A percentile compares a stretch with the other conserved stretches of the same genome.
phyloP scores from a whole-genome alignment of 176 grass and related monocot genomes.

The Musa itinerans region DNA sequence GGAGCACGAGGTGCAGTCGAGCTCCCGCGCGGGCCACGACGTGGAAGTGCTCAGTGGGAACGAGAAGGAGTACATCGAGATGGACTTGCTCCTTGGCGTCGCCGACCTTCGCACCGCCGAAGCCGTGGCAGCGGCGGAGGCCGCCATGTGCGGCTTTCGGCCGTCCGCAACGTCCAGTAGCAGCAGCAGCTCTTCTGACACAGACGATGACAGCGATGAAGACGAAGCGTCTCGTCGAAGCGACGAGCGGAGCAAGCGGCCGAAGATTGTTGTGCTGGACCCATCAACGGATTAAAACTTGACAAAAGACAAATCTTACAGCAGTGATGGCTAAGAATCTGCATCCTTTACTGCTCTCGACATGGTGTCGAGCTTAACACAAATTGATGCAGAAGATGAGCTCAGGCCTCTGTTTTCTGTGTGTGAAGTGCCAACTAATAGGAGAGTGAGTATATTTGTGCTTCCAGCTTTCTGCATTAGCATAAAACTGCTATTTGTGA shows the following conservation, averaged over 20 bases:
- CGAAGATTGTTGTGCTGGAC: not conserved
- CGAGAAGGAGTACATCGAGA: constrained; percentile 14
- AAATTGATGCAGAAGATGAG: too few relatives aligned
- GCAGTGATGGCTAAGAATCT: too few relatives aligned
- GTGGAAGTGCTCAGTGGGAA: constrained; percentile 2
- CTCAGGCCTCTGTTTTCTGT: too few relatives aligned
- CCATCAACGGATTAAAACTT: not conserved
- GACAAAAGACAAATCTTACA: not conserved
- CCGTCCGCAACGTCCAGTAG: not conserved
- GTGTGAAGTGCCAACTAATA: too few relatives aligned
- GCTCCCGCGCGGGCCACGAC: not conserved
- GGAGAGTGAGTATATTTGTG: too few relatives aligned
- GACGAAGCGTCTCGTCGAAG: not conserved
- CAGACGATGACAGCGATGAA: not conserved
- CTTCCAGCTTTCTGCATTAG: too few relatives aligned
- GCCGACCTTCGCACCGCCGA: not conserved
- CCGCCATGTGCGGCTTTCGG: not conserved
- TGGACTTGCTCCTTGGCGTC: not conserved
- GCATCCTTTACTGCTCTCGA: too few relatives aligned
- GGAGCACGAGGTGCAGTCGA: not conserved
- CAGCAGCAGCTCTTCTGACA: not conserved
- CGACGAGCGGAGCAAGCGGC: not conserved
- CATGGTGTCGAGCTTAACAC: too few relatives aligned
- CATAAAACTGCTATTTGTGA: too few relatives aligned
- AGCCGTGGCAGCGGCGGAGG: constrained; percentile 1